Evolutionary conservation across 805 yeast genomes (phyloP).

Genomic region (Kodamaea jinghongensis): DNA sequence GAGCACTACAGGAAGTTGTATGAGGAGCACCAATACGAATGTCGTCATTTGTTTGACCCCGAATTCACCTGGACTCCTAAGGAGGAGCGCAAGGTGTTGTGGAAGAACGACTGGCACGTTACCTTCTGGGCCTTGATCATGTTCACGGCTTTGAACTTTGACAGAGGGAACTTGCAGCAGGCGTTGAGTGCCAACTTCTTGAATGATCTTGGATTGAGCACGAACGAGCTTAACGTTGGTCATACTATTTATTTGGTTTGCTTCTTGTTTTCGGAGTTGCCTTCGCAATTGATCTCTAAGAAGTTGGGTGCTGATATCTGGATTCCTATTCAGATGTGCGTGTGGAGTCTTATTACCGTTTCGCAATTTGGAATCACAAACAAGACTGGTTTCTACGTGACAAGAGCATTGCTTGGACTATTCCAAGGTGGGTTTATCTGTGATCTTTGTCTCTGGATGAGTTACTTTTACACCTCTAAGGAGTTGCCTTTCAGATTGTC

Average conservation of each 20-base stretch:
- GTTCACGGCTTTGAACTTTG: constrained; percentile 24
- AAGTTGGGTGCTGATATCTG: constrained; percentile 25
- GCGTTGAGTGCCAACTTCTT: constrained; percentile 24
- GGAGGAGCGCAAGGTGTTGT: constrained; percentile 19
- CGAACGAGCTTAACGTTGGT: constrained; percentile 24
- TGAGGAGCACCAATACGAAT: constrained; percentile 51
- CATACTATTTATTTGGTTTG: constrained; percentile 21
- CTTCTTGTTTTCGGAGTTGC: constrained; percentile 24
- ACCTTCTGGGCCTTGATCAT: constrained; percentile 22
- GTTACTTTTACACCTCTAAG: constrained; percentile 59
- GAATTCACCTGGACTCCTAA: constrained; percentile 34
- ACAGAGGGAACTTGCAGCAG: constrained; percentile 23
- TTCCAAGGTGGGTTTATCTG: constrained; percentile 45
- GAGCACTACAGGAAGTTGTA: constrained; percentile 45
- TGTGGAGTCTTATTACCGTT: constrained; percentile 25
- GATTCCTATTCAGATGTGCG: constrained; percentile 23
- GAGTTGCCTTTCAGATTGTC: constrained; percentile 61
- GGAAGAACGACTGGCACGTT: constrained; percentile 23
- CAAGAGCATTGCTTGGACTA: constrained; percentile 23
- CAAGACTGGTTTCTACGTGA: constrained; percentile 18
- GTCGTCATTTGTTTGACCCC: constrained; percentile 56
- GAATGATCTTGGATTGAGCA: constrained; percentile 19
- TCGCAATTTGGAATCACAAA: constrained; percentile 18
- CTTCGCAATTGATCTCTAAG: constrained; percentile 26
- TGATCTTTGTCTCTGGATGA: constrained; percentile 60